Conservation (phyloP, 2,329 filamentous ascomycete species). For the Piedraia hortae region DNA sequence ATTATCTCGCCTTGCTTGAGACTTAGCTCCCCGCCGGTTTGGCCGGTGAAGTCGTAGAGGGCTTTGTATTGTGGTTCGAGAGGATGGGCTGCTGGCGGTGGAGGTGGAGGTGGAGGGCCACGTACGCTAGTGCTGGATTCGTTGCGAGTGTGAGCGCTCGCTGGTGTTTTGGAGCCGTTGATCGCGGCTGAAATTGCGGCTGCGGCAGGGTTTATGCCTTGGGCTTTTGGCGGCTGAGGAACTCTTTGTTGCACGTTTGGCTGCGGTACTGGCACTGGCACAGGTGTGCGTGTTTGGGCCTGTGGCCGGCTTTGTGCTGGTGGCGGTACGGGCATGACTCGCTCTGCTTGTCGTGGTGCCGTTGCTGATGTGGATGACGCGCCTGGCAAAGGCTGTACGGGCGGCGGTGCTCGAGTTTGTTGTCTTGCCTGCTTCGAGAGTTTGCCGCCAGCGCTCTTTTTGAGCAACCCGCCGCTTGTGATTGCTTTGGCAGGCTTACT, state of each 20-base stretch:
- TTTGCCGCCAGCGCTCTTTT: conserved; percentile 43
- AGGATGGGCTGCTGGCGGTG: conserved; percentile 33
- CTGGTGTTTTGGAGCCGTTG: conserved; percentile 19
- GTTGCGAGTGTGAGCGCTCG: conserved; percentile 16
- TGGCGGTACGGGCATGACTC: conserved; percentile 9
- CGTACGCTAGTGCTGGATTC: conserved; percentile 17
- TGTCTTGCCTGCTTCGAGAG: conserved; percentile 28
- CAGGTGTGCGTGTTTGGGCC: too few relatives aligned
- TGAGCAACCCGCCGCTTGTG: conserved; percentile 75
- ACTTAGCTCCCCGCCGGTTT: conserved; percentile 61
- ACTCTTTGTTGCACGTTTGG: not conserved
- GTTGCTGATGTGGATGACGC: conserved; percentile 4
- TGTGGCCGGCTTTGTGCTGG: conserved; percentile 10
- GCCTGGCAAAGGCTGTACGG: conserved; percentile 14
- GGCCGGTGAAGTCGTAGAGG: conserved; percentile 71
- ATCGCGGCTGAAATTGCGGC: too few relatives aligned
- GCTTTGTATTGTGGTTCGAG: conserved; percentile 64
- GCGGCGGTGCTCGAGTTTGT: conserved; percentile 22
- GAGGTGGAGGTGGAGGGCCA: conserved; percentile 27
- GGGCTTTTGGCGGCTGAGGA: conserved; percentile 1
- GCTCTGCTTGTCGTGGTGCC: too few relatives aligned
- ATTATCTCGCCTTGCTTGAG: conserved; percentile 57
- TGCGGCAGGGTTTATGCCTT: too few relatives aligned
- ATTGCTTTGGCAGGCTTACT: conserved; percentile 71
- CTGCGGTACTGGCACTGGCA: too few relatives aligned